Base-by-base conservation (phyloP, 306 rosid genomes). In the Vachellia pachyceras region DNA sequence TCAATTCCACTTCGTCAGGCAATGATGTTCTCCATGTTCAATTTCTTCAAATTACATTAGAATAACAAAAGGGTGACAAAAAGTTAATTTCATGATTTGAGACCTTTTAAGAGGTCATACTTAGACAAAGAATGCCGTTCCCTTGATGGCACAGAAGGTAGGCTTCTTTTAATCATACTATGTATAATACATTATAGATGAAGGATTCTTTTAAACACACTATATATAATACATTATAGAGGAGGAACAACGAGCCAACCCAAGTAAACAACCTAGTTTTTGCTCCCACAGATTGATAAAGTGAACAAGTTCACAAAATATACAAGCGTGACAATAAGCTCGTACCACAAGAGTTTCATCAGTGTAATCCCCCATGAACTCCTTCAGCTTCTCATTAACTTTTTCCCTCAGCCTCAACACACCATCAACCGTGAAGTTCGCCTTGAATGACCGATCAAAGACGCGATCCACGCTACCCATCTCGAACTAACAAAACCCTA, bases 261-360 rank as follows among this genome's bases (percentile, higher is more conserved):
- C 64, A 22, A 3, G 64, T 22, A 57, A 22, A 55, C 25, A 69
- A 1, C 45, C 69, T 2, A 68, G 42, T 15, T 29, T 46, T 46
- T 46, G 40, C 75, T 50, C 54, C 49, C 46, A 67, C 46, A 67
- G 64, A 74, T 4, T 66, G 44, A 36, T 58, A 79, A 47, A 47
- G 11, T 35, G 74, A 2, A 64, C 3, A 73, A 81, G 36, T 52
- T 55, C 78, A 76, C 45, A 74, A 36, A 50, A 77, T 75, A 8
- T 55, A 22, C 23, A 73, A 82, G 13, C 10, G 11, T 22, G 23
- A 63, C 44, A 57, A 61, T 39, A 67, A 39, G 44, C 71, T 44
- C 92, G 79, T 96, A 96, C 99, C 94, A 93, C 99, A 46, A 96
- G 98, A 83, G 92, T 88, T 81, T 96, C 98, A 63, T 96, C 98